phyloP scores from a whole-genome alignment of 352 stramenopile species.

The Pythium insidiosum region DNA sequence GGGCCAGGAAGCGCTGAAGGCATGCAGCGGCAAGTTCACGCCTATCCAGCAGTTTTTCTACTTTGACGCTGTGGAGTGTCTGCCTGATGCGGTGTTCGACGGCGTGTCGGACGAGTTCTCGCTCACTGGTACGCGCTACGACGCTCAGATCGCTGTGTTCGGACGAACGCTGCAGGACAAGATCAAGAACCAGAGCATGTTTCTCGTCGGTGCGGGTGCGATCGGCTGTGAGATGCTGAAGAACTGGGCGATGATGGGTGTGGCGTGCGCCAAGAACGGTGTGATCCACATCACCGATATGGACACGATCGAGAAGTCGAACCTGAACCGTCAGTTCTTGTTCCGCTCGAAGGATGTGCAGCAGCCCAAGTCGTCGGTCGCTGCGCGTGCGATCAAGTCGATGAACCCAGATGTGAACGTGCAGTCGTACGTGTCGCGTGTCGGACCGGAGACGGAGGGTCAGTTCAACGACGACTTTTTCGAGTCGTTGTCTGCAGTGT shows the following conservation, averaged over 20 bases:
- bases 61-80: slow-evolving; percentile 96
- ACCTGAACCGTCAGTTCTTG: slow-evolving; percentile 98
- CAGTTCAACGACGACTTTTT: slow-evolving; percentile 99
- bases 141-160: slow-evolving; percentile 91
- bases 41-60: slow-evolving; percentile 99
- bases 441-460: slow-evolving; percentile 92
- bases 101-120: slow-evolving; percentile 45
- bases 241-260: slow-evolving; percentile 99
- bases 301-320: slow-evolving; percentile 99
- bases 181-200: slow-evolving; percentile 88
- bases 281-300: slow-evolving; percentile 97
- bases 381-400: slow-evolving; percentile 82
- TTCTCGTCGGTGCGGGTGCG: slow-evolving; percentile 97
- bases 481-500: slow-evolving; percentile 91
- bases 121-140: slow-evolving; percentile 81
- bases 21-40: slow-evolving; percentile 98
- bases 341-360: slow-evolving; percentile 97
- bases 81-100: slow-evolving; percentile 83
- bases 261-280: slow-evolving; percentile 82
- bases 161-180: slow-evolving; percentile 69
- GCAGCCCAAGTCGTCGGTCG: slow-evolving; percentile 94
- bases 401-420: slow-evolving; percentile 98
- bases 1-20: slow-evolving; percentile 97
- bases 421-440: slow-evolving; percentile 71
- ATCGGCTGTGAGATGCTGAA: slow-evolving; percentile 99